Evolutionary conservation across 495 filamentous ascomycete genomes (phyloP).

Genomic region (Pyrenula massariospora): DNA sequence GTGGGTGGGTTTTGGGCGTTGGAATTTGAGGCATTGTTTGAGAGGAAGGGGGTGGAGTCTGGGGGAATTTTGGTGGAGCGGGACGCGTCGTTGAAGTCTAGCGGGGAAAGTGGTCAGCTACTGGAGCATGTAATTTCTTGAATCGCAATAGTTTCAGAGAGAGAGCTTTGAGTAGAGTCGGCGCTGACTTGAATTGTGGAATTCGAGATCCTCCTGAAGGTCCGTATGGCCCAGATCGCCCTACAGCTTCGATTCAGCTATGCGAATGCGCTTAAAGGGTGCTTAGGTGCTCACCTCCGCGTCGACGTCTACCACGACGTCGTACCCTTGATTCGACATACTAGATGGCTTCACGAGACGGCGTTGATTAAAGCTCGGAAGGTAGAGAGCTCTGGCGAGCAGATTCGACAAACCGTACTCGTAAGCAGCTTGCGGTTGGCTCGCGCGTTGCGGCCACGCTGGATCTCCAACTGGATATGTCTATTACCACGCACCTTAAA

Average conservation of each 20-base stretch:
- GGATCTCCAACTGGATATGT: no score
- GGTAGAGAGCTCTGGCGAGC: no score
- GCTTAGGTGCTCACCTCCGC: conserved; percentile 52
- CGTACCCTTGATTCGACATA: conserved; percentile 83
- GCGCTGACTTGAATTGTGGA: conserved; percentile 74
- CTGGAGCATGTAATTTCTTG: no score
- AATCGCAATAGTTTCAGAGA: no score
- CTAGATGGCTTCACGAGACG: conserved; percentile 10
- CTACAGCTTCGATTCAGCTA: conserved; percentile 29
- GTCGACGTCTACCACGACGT: conserved; percentile 94
- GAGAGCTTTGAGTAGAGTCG: no score
- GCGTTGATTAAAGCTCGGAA: not conserved
- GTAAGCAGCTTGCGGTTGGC: not conserved
- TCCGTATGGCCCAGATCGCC: conserved; percentile 97
- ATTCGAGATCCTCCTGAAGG: conserved; percentile 96
- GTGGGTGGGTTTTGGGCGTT: conserved; percentile 28
- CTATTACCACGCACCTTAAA: no score
- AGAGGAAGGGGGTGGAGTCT: conserved; percentile 49
- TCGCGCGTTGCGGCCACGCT: not conserved
- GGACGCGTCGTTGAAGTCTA: conserved; percentile 44
- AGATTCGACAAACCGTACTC: no score
- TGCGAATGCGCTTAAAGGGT: not conserved
- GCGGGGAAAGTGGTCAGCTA: no score
- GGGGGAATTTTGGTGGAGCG: conserved; percentile 45
- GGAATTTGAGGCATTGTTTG: conserved; percentile 37